Evolutionary conservation across 2,329 filamentous ascomycete genomes (phyloP), one percentile per base, ranked within the genome.

Genomic region (Leptosphaerulina australis): DNA sequence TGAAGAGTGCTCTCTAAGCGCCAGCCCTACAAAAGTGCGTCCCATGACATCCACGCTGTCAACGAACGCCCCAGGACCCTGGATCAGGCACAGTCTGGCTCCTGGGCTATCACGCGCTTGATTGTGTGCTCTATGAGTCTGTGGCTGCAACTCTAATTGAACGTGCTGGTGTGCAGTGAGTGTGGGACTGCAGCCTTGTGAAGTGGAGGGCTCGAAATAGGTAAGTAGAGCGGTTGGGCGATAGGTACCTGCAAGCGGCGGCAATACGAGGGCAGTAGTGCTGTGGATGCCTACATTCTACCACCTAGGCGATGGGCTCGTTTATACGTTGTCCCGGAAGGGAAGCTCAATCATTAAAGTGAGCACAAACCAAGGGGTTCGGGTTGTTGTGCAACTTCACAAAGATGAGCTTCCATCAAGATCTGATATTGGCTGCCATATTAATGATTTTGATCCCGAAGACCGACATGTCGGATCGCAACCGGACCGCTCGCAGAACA

Each of bases 121-220:
- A 43, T 17, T 35, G 45, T 46, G 34, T 45, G 52, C 30, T 24
- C 15, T 31, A 30, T 43, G 49, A 24, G 37, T 36, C 52, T 7
- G 60, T 64, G 59, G 58, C 62, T 62, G 64, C 62, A 63, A 63
- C 59, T 60, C 44, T 63, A 63, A 59, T 52, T 54, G 55, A 58
- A 64, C 54, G 15, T 61, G 39, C 30, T 41, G 39, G 35, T 25
- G 31, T 51, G 47, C 44, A 50, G 44, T 33, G 39, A 44, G 44
- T 47, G 36, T 29, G 36, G 31, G 43, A 15, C 28, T 51, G 41
- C 44, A 55, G 45, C 44, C 41, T 40, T 49, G 31, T 50, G 41
- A 33, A 22, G 33, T 30, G 25, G 14, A 29, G 25, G 24, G 39
- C 17, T 21, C 21, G 29, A 41, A 26, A 12, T 22, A 21, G 45